Evolutionary conservation across 768 basidiomycete species (phyloP).

Genomic region (Termitomyces sp.): DNA sequence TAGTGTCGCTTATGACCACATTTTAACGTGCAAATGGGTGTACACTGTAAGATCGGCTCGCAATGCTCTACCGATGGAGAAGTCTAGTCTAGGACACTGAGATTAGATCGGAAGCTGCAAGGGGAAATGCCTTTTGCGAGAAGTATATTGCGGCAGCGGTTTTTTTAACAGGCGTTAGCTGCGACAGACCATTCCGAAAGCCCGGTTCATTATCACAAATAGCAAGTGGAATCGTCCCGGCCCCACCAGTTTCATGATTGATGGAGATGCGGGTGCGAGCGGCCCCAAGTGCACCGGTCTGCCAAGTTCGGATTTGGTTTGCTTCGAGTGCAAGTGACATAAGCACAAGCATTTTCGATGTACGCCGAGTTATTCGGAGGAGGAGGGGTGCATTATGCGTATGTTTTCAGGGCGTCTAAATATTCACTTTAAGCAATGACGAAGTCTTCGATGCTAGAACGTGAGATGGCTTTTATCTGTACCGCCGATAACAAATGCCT

Average conservation of each 20-base stretch:
- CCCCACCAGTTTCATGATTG: slow-evolving; percentile 21
- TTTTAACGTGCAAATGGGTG: slow-evolving; percentile 14
- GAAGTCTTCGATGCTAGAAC: background rate
- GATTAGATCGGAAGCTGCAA: slow-evolving; percentile 21
- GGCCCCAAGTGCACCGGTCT: slow-evolving; percentile 14
- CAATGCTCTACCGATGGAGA: slow-evolving; percentile 7
- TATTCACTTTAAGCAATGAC: slow-evolving; percentile 7
- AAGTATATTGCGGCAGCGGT: background rate
- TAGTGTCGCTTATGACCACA: slow-evolving; percentile 17
- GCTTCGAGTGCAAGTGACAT: slow-evolving; percentile 17
- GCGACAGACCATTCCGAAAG: slow-evolving; percentile 4
- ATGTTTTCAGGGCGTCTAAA: slow-evolving; percentile 18
- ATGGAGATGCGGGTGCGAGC: slow-evolving; percentile 18
- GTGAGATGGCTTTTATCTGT: background rate
- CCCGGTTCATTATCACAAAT: slow-evolving; percentile 16
- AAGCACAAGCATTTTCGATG: background rate
- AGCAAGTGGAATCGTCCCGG: slow-evolving; percentile 7
- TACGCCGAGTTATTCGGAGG: slow-evolving; percentile 19
- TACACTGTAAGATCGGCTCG: slow-evolving; percentile 15
- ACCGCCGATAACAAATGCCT: background rate
- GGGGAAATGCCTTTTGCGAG: slow-evolving; percentile 18
- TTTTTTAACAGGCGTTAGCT: slow-evolving; percentile 5
- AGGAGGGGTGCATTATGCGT: slow-evolving; percentile 21
- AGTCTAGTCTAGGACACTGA: background rate
- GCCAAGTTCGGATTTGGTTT: slow-evolving; percentile 12